Conservation (phyloP, 208 protist species). For the Trypanosoma mega region DNA sequence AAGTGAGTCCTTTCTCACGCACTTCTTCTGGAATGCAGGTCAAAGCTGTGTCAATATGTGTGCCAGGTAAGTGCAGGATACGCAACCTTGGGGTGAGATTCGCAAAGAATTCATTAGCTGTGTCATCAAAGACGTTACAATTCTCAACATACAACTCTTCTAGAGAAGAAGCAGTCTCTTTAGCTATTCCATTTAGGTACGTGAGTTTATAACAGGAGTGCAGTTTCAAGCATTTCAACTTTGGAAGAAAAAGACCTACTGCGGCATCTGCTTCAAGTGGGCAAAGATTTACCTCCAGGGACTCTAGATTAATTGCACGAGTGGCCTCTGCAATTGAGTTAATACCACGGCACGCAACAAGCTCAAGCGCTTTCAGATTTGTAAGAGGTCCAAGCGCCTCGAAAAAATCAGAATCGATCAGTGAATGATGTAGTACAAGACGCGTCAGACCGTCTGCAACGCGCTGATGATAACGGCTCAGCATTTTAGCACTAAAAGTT, state of each 20-base stretch:
- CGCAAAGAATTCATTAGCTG: conserved; percentile 55
- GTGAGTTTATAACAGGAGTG: conserved; percentile 69
- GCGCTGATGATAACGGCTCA: conserved; percentile 59
- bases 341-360: conserved; percentile 69
- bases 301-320: conserved; percentile 46
- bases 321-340: conserved; percentile 57
- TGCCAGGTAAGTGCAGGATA: conserved; percentile 54
- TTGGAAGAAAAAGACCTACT: conserved; percentile 49
- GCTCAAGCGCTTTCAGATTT: conserved; percentile 63
- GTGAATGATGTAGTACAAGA: conserved; percentile 69
- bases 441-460: conserved; percentile 72
- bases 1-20: conserved; percentile 29
- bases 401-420: conserved; percentile 68
- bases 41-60: conserved; percentile 54
- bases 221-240: conserved; percentile 54
- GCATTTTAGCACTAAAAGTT: conserved; percentile 57
- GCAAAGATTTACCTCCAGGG: conserved; percentile 67
- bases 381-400: conserved; percentile 48
- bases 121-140: conserved; percentile 77
- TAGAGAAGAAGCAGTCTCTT: conserved; percentile 53
- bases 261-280: conserved; percentile 65
- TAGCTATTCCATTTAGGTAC: conserved; percentile 61
- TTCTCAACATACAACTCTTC: conserved; percentile 69
- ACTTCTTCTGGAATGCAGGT: conserved; percentile 41
- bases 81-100: conserved; percentile 46